Conservation (phyloP, 176 grass and related monocot species). For the Triticum aestivum region DNA sequence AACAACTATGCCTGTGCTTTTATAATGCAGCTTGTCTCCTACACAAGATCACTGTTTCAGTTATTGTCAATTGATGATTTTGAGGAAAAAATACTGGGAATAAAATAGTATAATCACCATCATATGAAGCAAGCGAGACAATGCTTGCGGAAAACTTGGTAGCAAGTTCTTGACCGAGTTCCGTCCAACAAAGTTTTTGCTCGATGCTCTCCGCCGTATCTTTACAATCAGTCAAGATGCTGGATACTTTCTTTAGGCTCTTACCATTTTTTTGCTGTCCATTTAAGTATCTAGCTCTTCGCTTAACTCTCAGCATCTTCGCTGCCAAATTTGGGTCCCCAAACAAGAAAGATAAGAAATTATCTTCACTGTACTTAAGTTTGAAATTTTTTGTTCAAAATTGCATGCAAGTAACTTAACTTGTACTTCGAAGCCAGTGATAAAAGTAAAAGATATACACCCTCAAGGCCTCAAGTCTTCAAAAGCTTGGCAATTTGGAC, state of each 20-base stretch:
- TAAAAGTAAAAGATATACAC: background rate
- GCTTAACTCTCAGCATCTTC: background rate
- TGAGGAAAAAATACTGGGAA: background rate
- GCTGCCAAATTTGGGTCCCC: background rate
- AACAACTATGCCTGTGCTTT: slow-evolving; percentile 4
- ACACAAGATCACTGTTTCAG: background rate
- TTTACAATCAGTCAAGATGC: background rate
- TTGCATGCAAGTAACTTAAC: background rate
- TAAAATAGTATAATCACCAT: slow-evolving; percentile 8
- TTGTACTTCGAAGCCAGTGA: background rate
- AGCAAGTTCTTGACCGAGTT: slow-evolving; percentile 7
- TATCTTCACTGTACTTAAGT: background rate
- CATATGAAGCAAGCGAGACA: background rate
- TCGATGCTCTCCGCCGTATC: background rate
- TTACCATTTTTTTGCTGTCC: background rate
- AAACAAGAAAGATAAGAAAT: background rate
- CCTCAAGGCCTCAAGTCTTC: background rate
- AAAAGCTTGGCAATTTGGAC: background rate
- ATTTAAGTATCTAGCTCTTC: background rate
- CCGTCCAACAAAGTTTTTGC: background rate
- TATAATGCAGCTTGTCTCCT: background rate
- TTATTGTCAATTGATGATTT: background rate
- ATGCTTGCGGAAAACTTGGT: background rate
- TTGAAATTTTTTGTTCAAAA: background rate
- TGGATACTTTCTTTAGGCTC: background rate